Percentiles rank a stretch among this genome's conserved stretches.
These are phyloP conservation scores for Trichoderma harzianum DNA, from an alignment of 2,329 filamentous ascomycete species.

Conservation along the genomic window DNA sequence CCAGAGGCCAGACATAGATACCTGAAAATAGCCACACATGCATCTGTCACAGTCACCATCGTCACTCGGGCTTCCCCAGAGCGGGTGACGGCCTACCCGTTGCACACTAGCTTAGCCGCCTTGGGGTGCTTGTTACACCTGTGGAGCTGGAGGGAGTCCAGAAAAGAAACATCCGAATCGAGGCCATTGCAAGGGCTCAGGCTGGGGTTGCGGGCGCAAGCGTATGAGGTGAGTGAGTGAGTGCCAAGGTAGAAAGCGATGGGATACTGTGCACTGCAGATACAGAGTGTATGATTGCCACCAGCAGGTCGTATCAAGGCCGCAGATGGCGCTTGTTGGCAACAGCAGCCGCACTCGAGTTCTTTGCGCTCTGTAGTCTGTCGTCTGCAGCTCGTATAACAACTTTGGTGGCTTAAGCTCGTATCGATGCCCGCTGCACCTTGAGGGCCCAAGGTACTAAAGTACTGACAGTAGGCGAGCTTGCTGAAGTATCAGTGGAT, in stretches of 20 bases:
- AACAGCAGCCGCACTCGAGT: not conserved
- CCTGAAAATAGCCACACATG: not conserved
- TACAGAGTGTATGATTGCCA: not conserved
- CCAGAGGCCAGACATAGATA: not conserved
- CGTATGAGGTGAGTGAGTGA: not conserved
- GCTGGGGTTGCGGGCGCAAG: not conserved
- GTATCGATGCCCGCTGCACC: not conserved
- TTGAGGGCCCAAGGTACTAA: not conserved
- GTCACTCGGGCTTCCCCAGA: not conserved
- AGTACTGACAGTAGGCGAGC: too few species aligned
- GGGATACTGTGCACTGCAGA: not conserved
- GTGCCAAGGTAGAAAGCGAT: not conserved
- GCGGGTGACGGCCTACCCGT: not conserved
- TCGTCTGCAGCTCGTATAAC: not conserved
- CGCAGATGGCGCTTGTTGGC: not conserved
- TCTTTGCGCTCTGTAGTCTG: not conserved
- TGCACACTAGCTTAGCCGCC: not conserved
- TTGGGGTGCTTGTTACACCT: not conserved
- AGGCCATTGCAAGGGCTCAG: not conserved
- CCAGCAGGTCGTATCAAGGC: not conserved
- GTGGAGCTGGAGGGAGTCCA: not conserved
- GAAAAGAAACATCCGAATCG: not conserved
- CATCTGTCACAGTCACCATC: not conserved
- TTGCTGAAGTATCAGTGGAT: not conserved
- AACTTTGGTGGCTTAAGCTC: not conserved